A percentile compares a stretch with the other conserved stretches of the same genome.
Evolutionary conservation across 208 protist genomes (phyloP).

Genomic region (Crithidia thermophila): DNA sequence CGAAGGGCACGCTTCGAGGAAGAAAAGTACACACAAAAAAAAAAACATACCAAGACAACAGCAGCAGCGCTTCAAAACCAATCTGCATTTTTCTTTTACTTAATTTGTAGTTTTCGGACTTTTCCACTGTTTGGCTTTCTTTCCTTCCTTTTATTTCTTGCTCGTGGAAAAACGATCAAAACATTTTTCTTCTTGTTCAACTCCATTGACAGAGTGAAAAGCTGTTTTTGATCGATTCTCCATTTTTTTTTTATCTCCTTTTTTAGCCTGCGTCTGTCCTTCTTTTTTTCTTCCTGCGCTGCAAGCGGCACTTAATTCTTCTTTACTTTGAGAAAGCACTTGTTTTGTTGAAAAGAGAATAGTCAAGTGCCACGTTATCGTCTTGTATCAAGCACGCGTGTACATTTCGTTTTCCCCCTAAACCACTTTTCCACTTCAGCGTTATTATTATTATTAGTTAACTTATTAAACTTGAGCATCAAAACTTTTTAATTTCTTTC

Average conservation of each 20-base stretch:
- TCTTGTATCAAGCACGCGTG: no score
- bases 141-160: background rate
- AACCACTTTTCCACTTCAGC: no score
- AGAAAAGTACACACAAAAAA: background rate
- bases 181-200: conserved; percentile 7
- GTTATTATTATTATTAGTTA: no score
- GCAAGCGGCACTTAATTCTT: conserved; percentile 7
- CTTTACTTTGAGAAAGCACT: conserved; percentile 13
- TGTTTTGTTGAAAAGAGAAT: no score
- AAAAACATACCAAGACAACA: background rate
- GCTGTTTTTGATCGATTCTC: background rate
- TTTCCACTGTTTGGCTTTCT: background rate
- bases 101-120: conserved; percentile 1
- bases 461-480: no score
- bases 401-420: no score
- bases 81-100: no score
- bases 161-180: background rate
- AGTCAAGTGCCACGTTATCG: no score
- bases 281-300: no score
- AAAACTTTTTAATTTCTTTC: no score
- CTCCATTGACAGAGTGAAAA: conserved; percentile 8
- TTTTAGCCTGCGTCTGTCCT: no score
- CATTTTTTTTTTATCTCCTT: conserved; percentile 16
- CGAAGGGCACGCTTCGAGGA: no score
- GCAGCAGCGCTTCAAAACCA: background rate